These are phyloP conservation scores for Geoglossum cookeanum DNA, from an alignment of 2,329 filamentous ascomycete species.

Conservation along the genomic window DNA sequence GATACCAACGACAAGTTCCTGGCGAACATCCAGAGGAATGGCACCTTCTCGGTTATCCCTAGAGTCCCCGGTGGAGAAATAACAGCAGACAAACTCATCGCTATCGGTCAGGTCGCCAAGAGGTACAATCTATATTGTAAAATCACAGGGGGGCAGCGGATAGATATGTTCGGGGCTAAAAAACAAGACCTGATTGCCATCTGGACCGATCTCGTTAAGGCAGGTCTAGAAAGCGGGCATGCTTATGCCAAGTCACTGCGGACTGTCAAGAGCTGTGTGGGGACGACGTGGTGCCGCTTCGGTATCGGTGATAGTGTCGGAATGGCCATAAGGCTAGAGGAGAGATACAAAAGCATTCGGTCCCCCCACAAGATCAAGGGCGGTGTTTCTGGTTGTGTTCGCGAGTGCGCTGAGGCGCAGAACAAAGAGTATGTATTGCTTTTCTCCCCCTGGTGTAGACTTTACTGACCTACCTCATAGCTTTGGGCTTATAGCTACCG, in stretches of 20 bases:
- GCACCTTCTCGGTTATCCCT: slow-evolving; percentile 76
- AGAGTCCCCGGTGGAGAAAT: slow-evolving; percentile 73
- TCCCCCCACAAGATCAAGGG: slow-evolving; percentile 81
- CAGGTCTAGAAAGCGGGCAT: slow-evolving; percentile 78
- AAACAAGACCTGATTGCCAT: slow-evolving; percentile 73
- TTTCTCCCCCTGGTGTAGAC: slow-evolving; percentile 3
- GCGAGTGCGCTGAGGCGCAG: slow-evolving; percentile 82
- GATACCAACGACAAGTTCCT: slow-evolving; percentile 82
- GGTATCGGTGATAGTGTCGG: slow-evolving; percentile 81
- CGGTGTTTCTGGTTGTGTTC: slow-evolving; percentile 76
- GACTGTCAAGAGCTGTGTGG: slow-evolving; percentile 83
- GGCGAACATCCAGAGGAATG: slow-evolving; percentile 79
- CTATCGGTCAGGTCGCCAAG: slow-evolving; percentile 67
- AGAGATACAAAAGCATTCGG: slow-evolving; percentile 84
- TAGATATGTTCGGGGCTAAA: slow-evolving; percentile 81
- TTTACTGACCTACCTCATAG: slow-evolving; percentile 19
- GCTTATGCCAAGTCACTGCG: slow-evolving; percentile 78
- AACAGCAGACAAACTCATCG: slow-evolving; percentile 66
- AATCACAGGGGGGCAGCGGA: slow-evolving; percentile 79
- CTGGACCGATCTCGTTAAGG: slow-evolving; percentile 62
- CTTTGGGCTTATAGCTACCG: slow-evolving; percentile 79
- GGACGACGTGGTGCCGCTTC: slow-evolving; percentile 78
- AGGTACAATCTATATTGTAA: slow-evolving; percentile 76
- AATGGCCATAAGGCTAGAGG: slow-evolving; percentile 72
- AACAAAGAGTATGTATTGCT: slow-evolving; percentile 53